These are phyloP conservation scores for Chaetomiaceae sp. DNA, from an alignment of 2,329 filamentous ascomycete genomes.

Conservation along the genomic window DNA sequence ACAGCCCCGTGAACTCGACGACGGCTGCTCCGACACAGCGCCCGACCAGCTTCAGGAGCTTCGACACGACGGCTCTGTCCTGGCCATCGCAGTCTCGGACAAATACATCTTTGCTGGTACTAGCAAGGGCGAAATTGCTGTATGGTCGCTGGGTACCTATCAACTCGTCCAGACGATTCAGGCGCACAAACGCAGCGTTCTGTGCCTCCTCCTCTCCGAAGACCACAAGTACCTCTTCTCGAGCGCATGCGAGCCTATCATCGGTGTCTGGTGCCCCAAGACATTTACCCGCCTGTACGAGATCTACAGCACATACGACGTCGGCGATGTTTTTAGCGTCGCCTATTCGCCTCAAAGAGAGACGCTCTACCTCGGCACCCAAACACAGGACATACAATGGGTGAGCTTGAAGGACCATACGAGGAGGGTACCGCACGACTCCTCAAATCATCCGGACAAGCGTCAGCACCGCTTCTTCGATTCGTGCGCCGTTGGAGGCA, in stretches of 20 bases:
- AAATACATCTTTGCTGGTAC: slow-evolving; percentile 86
- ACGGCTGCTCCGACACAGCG: slow-evolving; percentile 28
- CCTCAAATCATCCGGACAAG: slow-evolving; percentile 66
- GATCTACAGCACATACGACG: slow-evolving; percentile 88
- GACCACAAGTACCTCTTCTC: slow-evolving; percentile 74
- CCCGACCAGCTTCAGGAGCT: slow-evolving; percentile 72
- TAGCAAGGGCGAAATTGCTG: slow-evolving; percentile 86
- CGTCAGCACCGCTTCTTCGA: slow-evolving; percentile 90
- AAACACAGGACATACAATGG: slow-evolving; percentile 96
- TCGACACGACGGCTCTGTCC: slow-evolving; percentile 71
- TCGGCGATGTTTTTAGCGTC: slow-evolving; percentile 95
- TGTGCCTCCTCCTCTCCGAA: slow-evolving; percentile 73
- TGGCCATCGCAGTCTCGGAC: slow-evolving; percentile 76
- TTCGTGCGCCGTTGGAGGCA: slow-evolving; percentile 78
- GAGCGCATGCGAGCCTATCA: slow-evolving; percentile 85
- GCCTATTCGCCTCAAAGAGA: slow-evolving; percentile 75
- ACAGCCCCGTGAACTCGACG: slow-evolving; percentile 24
- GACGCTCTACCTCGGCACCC: slow-evolving; percentile 85
- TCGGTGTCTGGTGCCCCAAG: slow-evolving; percentile 86
- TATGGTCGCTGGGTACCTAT: slow-evolving; percentile 87
- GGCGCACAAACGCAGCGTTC: slow-evolving; percentile 86
- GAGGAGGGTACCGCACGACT: slow-evolving; percentile 55
- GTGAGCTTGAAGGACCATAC: slow-evolving; percentile 65
- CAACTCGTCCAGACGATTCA: slow-evolving; percentile 74
- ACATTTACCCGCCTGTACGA: slow-evolving; percentile 76